Conservation (phyloP, 179 eudicot genomes). For the Amaranthus tricolor region DNA sequence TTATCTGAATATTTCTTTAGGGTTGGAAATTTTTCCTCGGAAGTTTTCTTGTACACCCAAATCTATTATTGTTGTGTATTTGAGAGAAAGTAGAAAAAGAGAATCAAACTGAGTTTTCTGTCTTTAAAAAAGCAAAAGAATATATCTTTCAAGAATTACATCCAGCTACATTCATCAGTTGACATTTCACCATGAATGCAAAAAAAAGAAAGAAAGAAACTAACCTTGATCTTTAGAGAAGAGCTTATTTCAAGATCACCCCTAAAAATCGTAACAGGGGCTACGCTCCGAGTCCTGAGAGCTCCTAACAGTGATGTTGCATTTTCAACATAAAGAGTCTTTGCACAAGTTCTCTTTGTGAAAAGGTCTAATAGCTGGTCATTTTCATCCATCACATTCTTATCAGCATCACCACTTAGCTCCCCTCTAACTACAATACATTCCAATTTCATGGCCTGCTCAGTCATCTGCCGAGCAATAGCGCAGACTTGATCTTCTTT, state of each 20-base stretch:
- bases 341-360: slow-evolving; percentile 59
- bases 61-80: slow-evolving; percentile 41
- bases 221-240: slow-evolving; percentile 78
- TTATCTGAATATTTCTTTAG: slow-evolving; percentile 95
- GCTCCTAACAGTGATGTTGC: slow-evolving; percentile 83
- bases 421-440: slow-evolving; percentile 65
- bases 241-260: slow-evolving; percentile 91
- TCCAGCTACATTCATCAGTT: neutral
- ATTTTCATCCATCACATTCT: slow-evolving; percentile 65
- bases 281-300: slow-evolving; percentile 72
- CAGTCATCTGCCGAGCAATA: slow-evolving; percentile 74
- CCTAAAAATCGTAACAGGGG: slow-evolving; percentile 89
- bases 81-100: too few relatives aligned
- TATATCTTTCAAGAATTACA: neutral
- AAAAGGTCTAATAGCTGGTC: slow-evolving; percentile 59
- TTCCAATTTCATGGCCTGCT: slow-evolving; percentile 83
- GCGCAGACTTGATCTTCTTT: slow-evolving; percentile 87
- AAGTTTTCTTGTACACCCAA: slow-evolving; percentile 98
- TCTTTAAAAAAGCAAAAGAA: neutral
- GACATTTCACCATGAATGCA: neutral
- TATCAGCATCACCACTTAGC: slow-evolving; percentile 39
- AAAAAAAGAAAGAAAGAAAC: slow-evolving; percentile 2
- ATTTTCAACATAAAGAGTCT: slow-evolving; percentile 68
- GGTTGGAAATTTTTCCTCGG: slow-evolving; percentile 88
- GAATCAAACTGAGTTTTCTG: slow-evolving; percentile 1